phyloP scores from a whole-genome alignment of 768 basidiomycete genomes.

The Suillus weaverae region DNA sequence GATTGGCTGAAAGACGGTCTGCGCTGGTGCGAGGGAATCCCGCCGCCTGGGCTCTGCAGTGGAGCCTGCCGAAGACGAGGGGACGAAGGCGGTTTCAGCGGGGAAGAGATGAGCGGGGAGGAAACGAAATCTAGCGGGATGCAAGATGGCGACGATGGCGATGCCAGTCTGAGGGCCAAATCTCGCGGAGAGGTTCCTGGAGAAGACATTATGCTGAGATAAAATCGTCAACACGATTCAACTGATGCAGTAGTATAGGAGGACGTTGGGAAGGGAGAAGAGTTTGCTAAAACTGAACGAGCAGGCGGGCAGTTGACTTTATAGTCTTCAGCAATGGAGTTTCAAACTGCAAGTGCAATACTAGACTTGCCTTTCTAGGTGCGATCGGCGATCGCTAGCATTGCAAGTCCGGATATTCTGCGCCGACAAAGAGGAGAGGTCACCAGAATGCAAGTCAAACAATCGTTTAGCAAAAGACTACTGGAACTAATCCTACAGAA shows the following conservation, averaged over 20 bases:
- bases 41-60: not conserved
- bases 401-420: not conserved
- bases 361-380: not conserved
- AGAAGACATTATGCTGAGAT: not conserved
- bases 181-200: not conserved
- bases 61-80: slow-evolving; percentile 6
- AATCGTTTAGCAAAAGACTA: not conserved
- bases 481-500: not conserved
- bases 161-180: not conserved
- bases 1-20: not conserved
- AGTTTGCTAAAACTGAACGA: not conserved
- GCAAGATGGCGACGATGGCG: not conserved
- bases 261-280: not conserved
- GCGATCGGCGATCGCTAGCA: not conserved
- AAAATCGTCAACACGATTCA: not conserved
- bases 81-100: slow-evolving; percentile 22
- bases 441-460: not conserved
- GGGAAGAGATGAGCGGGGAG: slow-evolving; percentile 29
- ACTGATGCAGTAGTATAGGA: not conserved
- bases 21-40: not conserved
- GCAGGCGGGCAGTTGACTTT: not conserved
- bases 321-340: not conserved
- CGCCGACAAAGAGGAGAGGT: not conserved
- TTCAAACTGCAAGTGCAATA: not conserved
- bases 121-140: slow-evolving; percentile 8